phyloP scores from a whole-genome alignment of 352 stramenopile genomes.

The Aphanomyces stellatus region DNA sequence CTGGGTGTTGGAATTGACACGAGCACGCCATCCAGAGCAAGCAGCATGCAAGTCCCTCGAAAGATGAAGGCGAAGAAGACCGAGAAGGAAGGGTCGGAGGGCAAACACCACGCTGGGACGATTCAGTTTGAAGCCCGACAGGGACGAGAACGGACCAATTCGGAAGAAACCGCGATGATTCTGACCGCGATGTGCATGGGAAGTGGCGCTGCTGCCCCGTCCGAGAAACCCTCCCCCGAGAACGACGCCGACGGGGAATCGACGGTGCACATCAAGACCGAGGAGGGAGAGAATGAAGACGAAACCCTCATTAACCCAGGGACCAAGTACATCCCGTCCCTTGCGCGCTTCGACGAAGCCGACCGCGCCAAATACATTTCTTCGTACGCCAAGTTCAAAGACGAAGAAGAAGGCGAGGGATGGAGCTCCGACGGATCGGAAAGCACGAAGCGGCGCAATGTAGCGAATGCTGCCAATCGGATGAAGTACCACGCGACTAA shows the following conservation, averaged over 20 bases:
- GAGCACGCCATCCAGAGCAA: constrained; percentile 1
- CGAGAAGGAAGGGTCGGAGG: background rate
- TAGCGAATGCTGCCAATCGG: constrained; percentile 67
- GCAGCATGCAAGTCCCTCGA: constrained; percentile 11
- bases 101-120: constrained; percentile 11
- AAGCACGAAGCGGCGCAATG: constrained; percentile 67
- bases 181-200: constrained; percentile 74
- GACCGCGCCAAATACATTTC: constrained; percentile 10
- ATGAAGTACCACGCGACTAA: constrained; percentile 83
- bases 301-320: constrained; percentile 1
- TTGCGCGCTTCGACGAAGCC: constrained; percentile 13
- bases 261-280: constrained; percentile 26
- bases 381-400: constrained; percentile 27
- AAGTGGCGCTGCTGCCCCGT: constrained; percentile 27
- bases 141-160: constrained; percentile 34
- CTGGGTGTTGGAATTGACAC: constrained; percentile 15
- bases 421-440: constrained; percentile 65
- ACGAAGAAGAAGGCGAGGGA: constrained; percentile 41
- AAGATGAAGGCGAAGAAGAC: constrained; percentile 12
- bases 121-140: constrained; percentile 19
- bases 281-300: constrained; percentile 19
- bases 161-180: constrained; percentile 81
- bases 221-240: constrained; percentile 38
- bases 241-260: constrained; percentile 35
- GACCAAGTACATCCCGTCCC: constrained; percentile 1